These are phyloP conservation scores for Mycena metata DNA, from an alignment of 768 basidiomycete genomes.

Conservation along the genomic window DNA sequence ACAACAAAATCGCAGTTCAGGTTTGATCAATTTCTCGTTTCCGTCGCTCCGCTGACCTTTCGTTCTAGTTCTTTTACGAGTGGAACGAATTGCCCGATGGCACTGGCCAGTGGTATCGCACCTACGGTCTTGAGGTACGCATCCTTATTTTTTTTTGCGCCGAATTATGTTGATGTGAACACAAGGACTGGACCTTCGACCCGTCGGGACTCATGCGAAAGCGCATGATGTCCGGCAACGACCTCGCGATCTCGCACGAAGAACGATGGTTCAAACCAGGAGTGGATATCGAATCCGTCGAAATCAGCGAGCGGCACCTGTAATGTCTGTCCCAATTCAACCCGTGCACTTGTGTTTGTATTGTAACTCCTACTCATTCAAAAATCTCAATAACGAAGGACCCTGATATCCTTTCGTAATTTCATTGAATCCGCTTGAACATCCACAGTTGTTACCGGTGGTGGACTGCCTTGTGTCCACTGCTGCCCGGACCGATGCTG, in stretches of 20 bases:
- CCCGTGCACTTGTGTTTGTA: not conserved
- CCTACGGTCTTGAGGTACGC: conserved; percentile 60
- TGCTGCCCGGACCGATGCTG: too few species aligned
- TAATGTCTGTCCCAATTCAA: conserved; percentile 34
- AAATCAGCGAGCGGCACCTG: conserved; percentile 52
- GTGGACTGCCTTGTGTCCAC: too few species aligned
- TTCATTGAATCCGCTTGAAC: too few species aligned
- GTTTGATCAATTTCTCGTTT: conserved; percentile 41
- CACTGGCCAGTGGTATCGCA: conserved; percentile 57
- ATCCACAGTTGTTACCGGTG: too few species aligned
- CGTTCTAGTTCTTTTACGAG: conserved; percentile 52
- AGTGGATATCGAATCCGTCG: conserved; percentile 53
- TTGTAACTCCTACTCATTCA: not conserved
- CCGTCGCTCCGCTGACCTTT: not conserved
- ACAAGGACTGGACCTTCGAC: conserved; percentile 68
- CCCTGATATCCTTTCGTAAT: too few species aligned
- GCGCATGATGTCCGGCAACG: conserved; percentile 66
- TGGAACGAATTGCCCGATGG: conserved; percentile 63
- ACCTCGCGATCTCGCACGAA: conserved; percentile 58
- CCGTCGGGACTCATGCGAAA: conserved; percentile 65
- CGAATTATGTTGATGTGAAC: not conserved
- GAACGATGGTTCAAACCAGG: conserved; percentile 69
- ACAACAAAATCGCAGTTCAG: conserved; percentile 69
- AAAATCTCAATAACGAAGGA: not conserved
- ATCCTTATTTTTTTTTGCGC: conserved; percentile 12